Base-by-base conservation (phyloP, 805 yeast species). In the Lipomyces mesembrius region DNA sequence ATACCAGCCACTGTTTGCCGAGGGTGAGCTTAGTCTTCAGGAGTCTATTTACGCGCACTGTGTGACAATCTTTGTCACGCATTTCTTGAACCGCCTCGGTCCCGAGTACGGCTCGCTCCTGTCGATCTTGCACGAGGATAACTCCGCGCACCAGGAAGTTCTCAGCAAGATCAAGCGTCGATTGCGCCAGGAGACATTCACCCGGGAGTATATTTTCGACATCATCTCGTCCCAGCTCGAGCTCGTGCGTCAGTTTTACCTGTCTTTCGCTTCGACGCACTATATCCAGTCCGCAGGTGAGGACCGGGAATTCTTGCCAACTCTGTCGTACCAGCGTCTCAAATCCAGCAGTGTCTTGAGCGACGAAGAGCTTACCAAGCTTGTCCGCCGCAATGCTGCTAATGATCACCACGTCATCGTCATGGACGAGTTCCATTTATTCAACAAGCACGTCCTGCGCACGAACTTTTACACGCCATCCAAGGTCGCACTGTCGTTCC, bases 21-120 rank as follows among this genome's bases (percentile, higher is more conserved):
- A 82, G 60, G 89, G 94, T 63, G 87, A 87, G 72, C 84, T 94
- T 78, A 92, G 98, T 0, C 87, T 96, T 73, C 98, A 94, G 80
- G 99, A 95, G 80, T 87, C 93, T 57, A 88, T 92, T 65, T 95
- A 95, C 77, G 96, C 98, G 57, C 98, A 94, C 78, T 89, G 92
- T 78, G 97, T 94, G 74, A 89, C 90, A 57, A 90, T 92, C 68
- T 94, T 95, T 77, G 96, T 92, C 60, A 89, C 96, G 46, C 98
- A 95, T 79, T 95, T 94, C 81, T 84, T 94, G 78, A 95, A 95
- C 82, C 85, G 98, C 76, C 84, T 94, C 76, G 98, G 98, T 37
- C 87, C 96, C 1, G 98, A 93, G 79, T 93, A 90, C 79, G 85
- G 83, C 72, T 84, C 91, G 57, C 83, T 94, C 75, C 79, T 86